Conservation (phyloP, 2,329 filamentous ascomycete genomes). For the Thermoascus crustaceus region DNA sequence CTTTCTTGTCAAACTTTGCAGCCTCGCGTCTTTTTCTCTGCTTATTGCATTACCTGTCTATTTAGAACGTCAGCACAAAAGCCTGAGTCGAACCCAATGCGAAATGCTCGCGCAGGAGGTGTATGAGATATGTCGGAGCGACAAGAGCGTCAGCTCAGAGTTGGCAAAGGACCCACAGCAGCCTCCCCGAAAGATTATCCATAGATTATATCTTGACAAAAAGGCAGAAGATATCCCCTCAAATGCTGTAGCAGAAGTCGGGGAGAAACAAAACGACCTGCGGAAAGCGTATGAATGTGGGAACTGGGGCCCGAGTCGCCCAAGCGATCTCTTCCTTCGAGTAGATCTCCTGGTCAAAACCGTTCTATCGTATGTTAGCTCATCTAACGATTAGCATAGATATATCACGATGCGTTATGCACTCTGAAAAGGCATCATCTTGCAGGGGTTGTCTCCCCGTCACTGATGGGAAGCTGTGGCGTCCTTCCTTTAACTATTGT, state of each 20-base stretch:
- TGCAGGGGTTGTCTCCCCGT: conserved; percentile 47
- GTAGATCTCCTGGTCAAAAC: conserved; percentile 25
- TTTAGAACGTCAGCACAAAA: conserved; percentile 9
- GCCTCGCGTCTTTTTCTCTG: not conserved
- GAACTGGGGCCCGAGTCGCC: conserved; percentile 55
- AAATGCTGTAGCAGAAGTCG: conserved; percentile 12
- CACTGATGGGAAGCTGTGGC: conserved; percentile 54
- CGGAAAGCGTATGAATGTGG: conserved; percentile 53
- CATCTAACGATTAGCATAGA: conserved; percentile 26
- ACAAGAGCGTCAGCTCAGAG: conserved; percentile 50
- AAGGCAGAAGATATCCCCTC: conserved; percentile 19
- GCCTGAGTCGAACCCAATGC: conserved; percentile 8
- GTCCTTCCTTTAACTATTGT: conserved; percentile 62
- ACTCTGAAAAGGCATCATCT: conserved; percentile 32
- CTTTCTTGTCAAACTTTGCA: not conserved
- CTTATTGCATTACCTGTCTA: not conserved
- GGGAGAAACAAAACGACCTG: conserved; percentile 36
- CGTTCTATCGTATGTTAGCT: not conserved
- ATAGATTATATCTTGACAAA: conserved; percentile 35
- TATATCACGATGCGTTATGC: conserved; percentile 57
- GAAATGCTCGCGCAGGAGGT: conserved; percentile 40
- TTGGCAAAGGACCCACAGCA: conserved; percentile 47
- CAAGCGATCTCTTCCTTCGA: conserved; percentile 59
- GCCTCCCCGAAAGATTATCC: conserved; percentile 48
- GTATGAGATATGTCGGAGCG: conserved; percentile 44